phyloP scores from a whole-genome alignment of 176 grass and related monocot genomes.

The Themeda triandra region DNA sequence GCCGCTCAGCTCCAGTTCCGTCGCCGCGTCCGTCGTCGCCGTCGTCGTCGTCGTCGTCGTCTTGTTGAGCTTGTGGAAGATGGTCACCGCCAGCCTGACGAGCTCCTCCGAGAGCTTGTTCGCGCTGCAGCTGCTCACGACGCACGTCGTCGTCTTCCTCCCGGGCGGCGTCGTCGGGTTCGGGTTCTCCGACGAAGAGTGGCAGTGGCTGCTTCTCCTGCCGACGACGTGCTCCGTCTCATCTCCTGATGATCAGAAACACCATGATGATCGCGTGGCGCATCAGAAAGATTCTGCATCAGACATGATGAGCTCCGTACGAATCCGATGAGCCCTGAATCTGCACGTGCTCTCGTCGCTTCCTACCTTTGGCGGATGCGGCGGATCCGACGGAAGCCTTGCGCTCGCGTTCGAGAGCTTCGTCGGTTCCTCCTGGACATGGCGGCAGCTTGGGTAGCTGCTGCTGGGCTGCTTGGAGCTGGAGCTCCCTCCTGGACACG shows the following conservation, averaged over 20 bases:
- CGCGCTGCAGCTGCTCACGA: conserved; percentile 13
- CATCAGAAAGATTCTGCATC: neutral
- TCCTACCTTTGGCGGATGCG: conserved; percentile 33
- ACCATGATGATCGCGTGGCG: neutral
- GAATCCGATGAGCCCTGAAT: too few relatives aligned
- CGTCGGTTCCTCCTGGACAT: neutral
- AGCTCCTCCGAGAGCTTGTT: conserved; percentile 85
- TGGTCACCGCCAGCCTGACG: conserved; percentile 49
- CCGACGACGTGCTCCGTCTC: conserved; percentile 24
- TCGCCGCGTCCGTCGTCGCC: neutral
- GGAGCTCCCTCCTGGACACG: conserved; percentile 36
- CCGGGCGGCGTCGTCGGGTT: neutral
- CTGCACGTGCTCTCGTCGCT: too few relatives aligned
- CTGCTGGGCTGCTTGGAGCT: conserved; percentile 31
- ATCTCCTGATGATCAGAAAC: conserved; percentile 15
- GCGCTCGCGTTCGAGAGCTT: conserved; percentile 31
- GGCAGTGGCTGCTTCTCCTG: conserved; percentile 48
- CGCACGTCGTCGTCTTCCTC: conserved; percentile 29
- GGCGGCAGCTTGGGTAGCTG: conserved; percentile 25
- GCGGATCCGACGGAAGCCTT: conserved; percentile 49
- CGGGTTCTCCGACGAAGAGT: conserved; percentile 10
- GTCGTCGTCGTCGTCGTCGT: conserved; percentile 6
- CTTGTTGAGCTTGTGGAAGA: conserved; percentile 77
- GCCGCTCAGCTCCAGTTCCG: conserved; percentile 27
- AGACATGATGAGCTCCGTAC: neutral